phyloP scores from a whole-genome alignment of 192 early-diverging fungal species.

The Podila minutissima region DNA sequence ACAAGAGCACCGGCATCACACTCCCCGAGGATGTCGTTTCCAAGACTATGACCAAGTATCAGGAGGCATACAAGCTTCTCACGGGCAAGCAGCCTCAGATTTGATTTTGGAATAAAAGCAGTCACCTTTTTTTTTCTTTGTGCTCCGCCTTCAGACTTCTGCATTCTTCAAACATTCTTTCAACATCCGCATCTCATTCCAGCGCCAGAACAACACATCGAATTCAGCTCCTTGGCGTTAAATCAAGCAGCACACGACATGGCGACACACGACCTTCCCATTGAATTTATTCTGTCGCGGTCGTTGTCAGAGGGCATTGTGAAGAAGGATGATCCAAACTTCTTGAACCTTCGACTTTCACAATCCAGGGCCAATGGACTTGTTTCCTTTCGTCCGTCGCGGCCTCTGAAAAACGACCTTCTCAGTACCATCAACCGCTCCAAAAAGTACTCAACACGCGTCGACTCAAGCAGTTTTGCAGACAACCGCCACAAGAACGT shows the following conservation, averaged over 20 bases:
- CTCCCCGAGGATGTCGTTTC: conserved; percentile 84
- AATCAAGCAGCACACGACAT: neutral
- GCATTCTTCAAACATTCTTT: neutral
- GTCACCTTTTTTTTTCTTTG: neutral
- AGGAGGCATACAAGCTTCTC: conserved; percentile 87
- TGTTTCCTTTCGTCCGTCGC: neutral
- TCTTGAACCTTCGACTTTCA: neutral
- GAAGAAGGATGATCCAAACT: conserved; percentile 13
- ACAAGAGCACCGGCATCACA: conserved; percentile 85
- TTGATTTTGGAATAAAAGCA: conserved; percentile 15
- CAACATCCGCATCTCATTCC: neutral
- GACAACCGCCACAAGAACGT: neutral
- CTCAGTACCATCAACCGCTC: conserved; percentile 8
- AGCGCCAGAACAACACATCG: no score
- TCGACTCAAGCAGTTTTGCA: no score
- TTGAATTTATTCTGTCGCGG: conserved; percentile 16
- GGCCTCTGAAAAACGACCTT: neutral
- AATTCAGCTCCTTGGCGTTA: no score
- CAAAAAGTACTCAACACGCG: no score
- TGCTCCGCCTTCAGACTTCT: neutral
- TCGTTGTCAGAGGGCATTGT: conserved; percentile 20
- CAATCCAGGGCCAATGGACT: neutral
- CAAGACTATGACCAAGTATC: conserved; percentile 92
- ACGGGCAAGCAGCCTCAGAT: conserved; percentile 76
- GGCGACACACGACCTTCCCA: conserved; percentile 11